phyloP scores from a whole-genome alignment of 208 protist species.

The Angomonas deanei region DNA sequence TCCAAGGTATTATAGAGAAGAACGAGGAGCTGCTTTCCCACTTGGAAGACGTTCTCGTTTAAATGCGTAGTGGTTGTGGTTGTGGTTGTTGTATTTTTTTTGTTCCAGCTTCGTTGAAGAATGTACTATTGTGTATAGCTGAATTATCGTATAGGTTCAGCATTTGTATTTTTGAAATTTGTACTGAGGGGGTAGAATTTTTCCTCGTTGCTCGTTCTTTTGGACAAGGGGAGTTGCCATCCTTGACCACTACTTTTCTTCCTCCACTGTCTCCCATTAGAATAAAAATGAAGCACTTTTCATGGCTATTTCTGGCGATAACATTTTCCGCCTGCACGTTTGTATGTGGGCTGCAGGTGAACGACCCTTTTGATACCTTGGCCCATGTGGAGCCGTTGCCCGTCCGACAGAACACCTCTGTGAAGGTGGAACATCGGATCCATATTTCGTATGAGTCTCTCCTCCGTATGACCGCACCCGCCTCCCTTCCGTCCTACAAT shows the following conservation, averaged over 20 bases:
- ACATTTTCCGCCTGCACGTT: no score
- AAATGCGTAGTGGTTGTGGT: not conserved
- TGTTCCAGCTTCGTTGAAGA: not conserved
- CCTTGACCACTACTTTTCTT: not conserved
- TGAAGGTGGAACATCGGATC: no score
- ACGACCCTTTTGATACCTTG: no score
- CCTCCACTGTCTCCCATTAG: not conserved
- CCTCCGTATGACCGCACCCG: no score
- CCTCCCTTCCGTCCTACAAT: no score
- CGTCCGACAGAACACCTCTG: no score
- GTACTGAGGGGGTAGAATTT: no score
- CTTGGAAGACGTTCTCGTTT: slow-evolving; percentile 41
- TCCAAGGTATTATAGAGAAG: slow-evolving; percentile 45
- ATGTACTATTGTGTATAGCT: not conserved
- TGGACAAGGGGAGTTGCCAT: not conserved
- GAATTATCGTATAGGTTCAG: not conserved
- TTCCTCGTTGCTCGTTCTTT: not conserved
- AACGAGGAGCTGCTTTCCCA: slow-evolving; percentile 58
- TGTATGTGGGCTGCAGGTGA: no score
- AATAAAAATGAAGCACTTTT: no score
- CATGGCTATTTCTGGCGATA: no score
- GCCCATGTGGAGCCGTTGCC: no score
- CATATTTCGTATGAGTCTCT: no score
- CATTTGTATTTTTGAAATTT: slow-evolving; percentile 3
- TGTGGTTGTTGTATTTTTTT: not conserved